Evolutionary conservation across 352 stramenopile genomes (phyloP), one percentile per base, ranked within the genome.

Genomic region (Saprolegnia diclina): DNA sequence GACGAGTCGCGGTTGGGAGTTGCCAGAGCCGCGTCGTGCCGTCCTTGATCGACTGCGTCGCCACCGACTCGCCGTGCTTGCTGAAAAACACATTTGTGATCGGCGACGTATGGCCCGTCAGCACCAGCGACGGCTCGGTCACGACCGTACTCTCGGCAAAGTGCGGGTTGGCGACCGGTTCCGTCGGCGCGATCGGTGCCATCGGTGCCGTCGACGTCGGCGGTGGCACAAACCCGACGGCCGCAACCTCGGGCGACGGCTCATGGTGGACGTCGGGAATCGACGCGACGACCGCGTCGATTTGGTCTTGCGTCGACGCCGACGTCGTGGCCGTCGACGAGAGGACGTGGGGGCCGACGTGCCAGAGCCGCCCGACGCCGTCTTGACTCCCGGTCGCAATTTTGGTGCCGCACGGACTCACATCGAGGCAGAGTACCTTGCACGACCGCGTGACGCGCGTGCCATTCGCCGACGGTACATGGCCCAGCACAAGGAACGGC

Each of bases 51-150:
- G 92, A 98, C 26, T 89, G 93, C 69, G 93, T 98, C 4, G 97
- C 79, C 68, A 99, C 86, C 9, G 88, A 81, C 73, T 98, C 90
- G 29, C 94, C 94, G 14, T 73, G 73, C 67, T 91, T 76, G 54
- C 91, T 98, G 72, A 97, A 98, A 21, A 91, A 80, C 22, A 98
- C 87, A 73, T 98, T 96, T 21, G 94, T 98, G 40, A 98, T 92
- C n/a, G 92, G 79, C 50, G 88, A 91, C 46, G 94, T 85, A 76
- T 98, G 94, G 3, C 90, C 94, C 63, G 88, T 82, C 35, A 98
- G 67, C 22, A 82, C 68, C 11, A 79, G 79, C 53, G 88, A 78
- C 6, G 82, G 79, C 24, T 89, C 80, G 35, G 32, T 19, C 19
- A 69, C 42, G 22, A 85, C 52, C 10, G 74, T 72, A 35, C 74